A percentile compares a stretch with the other conserved stretches of the same genome.
These are phyloP conservation scores for Solanum virginianum DNA, from an alignment of 257 asterid genomes.

Conservation along the genomic window DNA sequence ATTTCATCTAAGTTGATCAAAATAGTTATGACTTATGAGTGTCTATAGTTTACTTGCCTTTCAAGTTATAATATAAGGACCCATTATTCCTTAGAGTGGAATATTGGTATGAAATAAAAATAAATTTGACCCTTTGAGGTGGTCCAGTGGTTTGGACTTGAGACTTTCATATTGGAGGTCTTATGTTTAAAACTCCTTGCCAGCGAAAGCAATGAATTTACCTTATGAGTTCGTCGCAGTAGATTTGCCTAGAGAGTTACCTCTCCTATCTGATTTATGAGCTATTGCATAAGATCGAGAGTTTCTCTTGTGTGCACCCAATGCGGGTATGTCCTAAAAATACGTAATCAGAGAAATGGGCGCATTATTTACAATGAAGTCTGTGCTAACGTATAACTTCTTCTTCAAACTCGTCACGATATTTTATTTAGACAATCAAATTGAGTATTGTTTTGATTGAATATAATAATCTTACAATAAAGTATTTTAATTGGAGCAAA, in stretches of 20 bases:
- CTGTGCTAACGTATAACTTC: no score
- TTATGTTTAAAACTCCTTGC: no score
- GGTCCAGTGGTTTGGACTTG: no score
- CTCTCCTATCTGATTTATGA: no score
- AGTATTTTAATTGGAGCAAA: neutral
- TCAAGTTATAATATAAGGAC: neutral
- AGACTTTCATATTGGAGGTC: fast-evolving
- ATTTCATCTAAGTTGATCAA: neutral
- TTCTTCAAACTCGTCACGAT: no score
- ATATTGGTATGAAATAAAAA: neutral
- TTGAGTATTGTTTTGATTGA: neutral
- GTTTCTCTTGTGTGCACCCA: no score
- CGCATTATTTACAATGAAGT: neutral
- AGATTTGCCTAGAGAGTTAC: no score
- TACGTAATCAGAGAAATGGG: neutral
- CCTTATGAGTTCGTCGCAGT: fast-evolving
- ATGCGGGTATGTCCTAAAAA: no score
- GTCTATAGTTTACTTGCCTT: neutral
- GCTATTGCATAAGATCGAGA: no score
- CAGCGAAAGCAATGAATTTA: no score
- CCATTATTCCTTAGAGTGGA: neutral
- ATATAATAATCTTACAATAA: neutral
- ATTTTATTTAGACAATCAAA: no score
- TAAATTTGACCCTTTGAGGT: no score
- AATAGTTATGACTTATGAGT: neutral